Percentiles rank a stretch among this genome's conserved stretches.
Evolutionary conservation across 768 basidiomycete genomes (phyloP).

Genomic region (Xanthoconium purpureum): DNA sequence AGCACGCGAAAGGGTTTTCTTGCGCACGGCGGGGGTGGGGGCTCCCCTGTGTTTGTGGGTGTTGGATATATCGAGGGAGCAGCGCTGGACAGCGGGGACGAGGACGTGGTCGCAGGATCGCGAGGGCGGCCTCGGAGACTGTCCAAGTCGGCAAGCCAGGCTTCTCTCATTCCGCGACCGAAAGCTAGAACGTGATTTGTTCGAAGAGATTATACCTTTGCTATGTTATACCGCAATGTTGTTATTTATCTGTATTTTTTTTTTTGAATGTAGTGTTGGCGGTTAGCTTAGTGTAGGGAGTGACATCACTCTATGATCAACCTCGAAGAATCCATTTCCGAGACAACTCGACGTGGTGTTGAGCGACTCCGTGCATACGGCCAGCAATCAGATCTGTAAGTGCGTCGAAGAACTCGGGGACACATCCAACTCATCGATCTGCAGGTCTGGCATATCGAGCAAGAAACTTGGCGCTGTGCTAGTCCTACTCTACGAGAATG

Average conservation of each 20-base stretch:
- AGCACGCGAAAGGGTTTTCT: constrained; percentile 59
- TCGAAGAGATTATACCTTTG: not conserved
- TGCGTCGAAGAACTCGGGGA: constrained; percentile 14
- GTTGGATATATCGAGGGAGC: constrained; percentile 63
- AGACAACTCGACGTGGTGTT: constrained; percentile 31
- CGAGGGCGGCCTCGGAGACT: not conserved
- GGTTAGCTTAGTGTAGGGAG: not conserved
- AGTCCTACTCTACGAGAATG: constrained; percentile 73
- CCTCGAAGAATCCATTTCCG: constrained; percentile 10
- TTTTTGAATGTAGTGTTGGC: constrained; percentile 9
- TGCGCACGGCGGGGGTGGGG: constrained; percentile 73
- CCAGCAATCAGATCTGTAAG: constrained; percentile 53
- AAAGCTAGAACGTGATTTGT: constrained; percentile 5
- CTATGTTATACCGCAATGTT: not conserved
- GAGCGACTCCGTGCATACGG: constrained; percentile 36
- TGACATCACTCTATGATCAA: constrained; percentile 1
- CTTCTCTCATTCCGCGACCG: constrained; percentile 26
- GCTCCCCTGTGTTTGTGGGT: constrained; percentile 67
- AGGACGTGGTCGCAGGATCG: not conserved
- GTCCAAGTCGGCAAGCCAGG: constrained; percentile 13
- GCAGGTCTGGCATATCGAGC: constrained; percentile 34
- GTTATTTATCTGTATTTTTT: constrained; percentile 28
- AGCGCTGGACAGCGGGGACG: constrained; percentile 27
- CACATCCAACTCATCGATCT: not conserved
- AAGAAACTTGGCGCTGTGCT: constrained; percentile 71